These are phyloP conservation scores for Euphorbia peplus DNA, from an alignment of 345 rosid species.

Conservation along the genomic window DNA sequence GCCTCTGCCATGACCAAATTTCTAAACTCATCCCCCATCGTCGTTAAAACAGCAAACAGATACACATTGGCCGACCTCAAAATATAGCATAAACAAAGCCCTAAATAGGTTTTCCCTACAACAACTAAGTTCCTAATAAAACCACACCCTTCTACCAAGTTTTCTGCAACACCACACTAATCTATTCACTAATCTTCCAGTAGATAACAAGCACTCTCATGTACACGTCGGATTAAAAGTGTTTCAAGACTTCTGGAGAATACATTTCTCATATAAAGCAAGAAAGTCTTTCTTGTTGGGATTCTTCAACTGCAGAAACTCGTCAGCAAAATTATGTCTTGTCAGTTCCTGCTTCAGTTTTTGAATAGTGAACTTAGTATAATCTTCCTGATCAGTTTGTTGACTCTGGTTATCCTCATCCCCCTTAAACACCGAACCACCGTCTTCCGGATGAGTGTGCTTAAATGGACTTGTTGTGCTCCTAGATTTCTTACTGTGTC, in stretches of 20 bases:
- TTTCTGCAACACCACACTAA: not conserved
- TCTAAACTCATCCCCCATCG: no score
- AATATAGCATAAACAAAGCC: not conserved
- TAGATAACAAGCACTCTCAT: conserved; percentile 24
- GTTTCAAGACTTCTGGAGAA: conserved; percentile 60
- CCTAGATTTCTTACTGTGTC: conserved; percentile 60
- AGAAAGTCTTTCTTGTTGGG: conserved; percentile 81
- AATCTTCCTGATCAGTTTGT: conserved; percentile 60
- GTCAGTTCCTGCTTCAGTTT: conserved; percentile 88
- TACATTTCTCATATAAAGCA: conserved; percentile 67
- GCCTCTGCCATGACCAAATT: not conserved
- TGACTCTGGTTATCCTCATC: conserved; percentile 61
- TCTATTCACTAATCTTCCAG: conserved; percentile 1
- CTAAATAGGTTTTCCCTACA: not conserved
- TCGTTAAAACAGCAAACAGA: no score
- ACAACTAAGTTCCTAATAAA: not conserved
- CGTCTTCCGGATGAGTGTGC: conserved; percentile 54
- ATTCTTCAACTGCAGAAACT: conserved; percentile 67
- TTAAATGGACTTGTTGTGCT: conserved; percentile 57
- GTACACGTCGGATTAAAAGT: conserved; percentile 27
- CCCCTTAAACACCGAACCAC: conserved; percentile 55
- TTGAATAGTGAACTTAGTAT: conserved; percentile 67
- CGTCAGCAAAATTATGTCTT: conserved; percentile 73
- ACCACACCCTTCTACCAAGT: not conserved
- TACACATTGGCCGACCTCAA: not conserved